phyloP scores from a whole-genome alignment of 192 early-diverging fungal genomes.

The Dissophora ornata region DNA sequence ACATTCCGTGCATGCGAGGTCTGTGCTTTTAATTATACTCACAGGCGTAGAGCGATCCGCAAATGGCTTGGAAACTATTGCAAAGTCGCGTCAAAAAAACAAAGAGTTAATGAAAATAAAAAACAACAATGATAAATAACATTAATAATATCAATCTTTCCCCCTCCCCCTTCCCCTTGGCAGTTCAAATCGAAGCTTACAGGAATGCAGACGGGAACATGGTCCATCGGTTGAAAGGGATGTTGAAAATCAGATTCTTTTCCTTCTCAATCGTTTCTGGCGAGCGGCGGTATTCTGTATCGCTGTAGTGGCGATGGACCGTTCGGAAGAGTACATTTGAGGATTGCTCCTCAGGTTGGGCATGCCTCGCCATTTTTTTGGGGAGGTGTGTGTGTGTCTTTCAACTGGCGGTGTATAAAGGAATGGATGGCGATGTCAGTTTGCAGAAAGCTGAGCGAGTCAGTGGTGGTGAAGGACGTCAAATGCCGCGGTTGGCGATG shows the following conservation, averaged over 20 bases:
- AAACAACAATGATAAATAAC: neutral
- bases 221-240: constrained; percentile 68
- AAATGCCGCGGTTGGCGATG: no score
- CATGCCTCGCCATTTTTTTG: no score
- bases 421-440: no score
- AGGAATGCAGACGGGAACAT: constrained; percentile 68
- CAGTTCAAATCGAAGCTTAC: no score
- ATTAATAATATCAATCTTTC: neutral
- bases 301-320: constrained; percentile 40
- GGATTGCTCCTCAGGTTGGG: neutral
- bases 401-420: no score
- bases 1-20: constrained; percentile 1
- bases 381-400: no score
- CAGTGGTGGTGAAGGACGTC: no score
- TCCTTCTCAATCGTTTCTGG: constrained; percentile 43
- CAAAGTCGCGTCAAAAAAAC: neutral
- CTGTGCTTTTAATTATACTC: constrained; percentile 13
- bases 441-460: no score
- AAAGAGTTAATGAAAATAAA: no score
- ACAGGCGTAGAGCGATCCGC: constrained; percentile 74
- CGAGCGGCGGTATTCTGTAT: constrained; percentile 39
- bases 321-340: constrained; percentile 7
- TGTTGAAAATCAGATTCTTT: constrained; percentile 27
- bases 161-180: no score
- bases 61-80: constrained; percentile 64